Evolutionary conservation across 441 rosid genomes (phyloP), one percentile per base, ranked within the genome.

Genomic region (Adansonia grandidieri): DNA sequence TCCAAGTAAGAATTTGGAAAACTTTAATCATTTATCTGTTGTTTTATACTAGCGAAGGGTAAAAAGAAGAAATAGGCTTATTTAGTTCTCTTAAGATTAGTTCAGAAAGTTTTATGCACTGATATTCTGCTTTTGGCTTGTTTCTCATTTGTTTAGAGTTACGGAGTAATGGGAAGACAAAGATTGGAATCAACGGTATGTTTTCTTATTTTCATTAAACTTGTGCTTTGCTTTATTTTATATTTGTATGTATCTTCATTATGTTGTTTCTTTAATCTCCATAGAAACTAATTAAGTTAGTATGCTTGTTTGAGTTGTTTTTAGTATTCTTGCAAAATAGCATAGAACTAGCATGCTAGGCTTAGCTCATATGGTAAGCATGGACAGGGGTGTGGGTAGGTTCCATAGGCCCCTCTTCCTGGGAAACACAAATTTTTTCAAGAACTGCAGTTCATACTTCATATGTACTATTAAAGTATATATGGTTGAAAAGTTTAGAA

Each of bases 171-270:
- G 91, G 90, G 72, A 91, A 85, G 85, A 92, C 93, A 74, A 91
- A 87, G 88, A 74, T 94, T 69, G 98, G 99, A 87, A 92, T 96
- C 85, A 96, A 94, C 76, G 99, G 99, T 94, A 89, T 58, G 88
- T 78, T 77, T 20, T 66, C 20, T 47, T 53, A 15, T 58, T 32
- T 32, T 20, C 44, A 7, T 65, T 51, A 10, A 42, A 1, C 5
- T 24, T 37, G 13, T 73, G 42, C 22, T 5, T 72, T 64, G 57
- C 56, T 65, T 71, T 70, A 64, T 2, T 68, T 58, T 56, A 61
- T 81, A 47, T 0, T 64, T 60, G 47, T 47, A 37, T 22, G 37
- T 50, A 40, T 47, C 65, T 74, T 44, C 22, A 73, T 58, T 6
- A 60, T 40, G 47, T 15, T 50, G 10, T 3, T 32, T 50, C 9